These are phyloP conservation scores for Boeremia lycopersici DNA, from an alignment of 2,329 filamentous ascomycete species.

Conservation along the genomic window DNA sequence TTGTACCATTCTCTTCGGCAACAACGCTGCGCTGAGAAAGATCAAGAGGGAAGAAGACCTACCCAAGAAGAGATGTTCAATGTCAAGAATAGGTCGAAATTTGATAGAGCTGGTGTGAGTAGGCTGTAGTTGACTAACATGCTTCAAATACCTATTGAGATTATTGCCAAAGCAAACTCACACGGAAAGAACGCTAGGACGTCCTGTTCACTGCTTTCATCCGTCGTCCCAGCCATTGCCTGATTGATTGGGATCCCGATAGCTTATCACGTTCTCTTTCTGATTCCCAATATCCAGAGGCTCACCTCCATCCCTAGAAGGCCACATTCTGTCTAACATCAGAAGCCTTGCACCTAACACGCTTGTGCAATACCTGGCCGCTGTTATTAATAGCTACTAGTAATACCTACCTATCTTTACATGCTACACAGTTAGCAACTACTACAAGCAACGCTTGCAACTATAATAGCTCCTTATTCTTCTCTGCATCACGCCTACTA, in stretches of 20 bases:
- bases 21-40: too few relatives aligned
- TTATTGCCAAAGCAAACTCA: too few relatives aligned
- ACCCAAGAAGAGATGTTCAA: too few relatives aligned
- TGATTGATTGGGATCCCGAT: background rate
- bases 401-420: background rate
- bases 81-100: too few relatives aligned
- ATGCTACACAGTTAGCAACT: background rate
- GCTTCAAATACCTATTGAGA: too few relatives aligned
- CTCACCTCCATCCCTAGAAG: background rate
- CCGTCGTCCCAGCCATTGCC: background rate
- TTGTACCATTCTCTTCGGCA: too few relatives aligned
- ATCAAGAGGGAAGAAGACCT: too few relatives aligned
- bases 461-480: background rate
- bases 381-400: background rate
- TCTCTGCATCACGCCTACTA: background rate
- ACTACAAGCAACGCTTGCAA: background rate
- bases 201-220: too few relatives aligned
- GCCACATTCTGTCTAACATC: background rate
- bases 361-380: background rate
- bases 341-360: background rate
- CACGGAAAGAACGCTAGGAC: too few relatives aligned
- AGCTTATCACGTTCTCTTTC: background rate
- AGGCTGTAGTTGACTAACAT: too few relatives aligned
- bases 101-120: too few relatives aligned
- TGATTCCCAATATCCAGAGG: background rate